phyloP scores from a whole-genome alignment of 169 alveolate genomes.

The Plasmodium coatneyi region DNA sequence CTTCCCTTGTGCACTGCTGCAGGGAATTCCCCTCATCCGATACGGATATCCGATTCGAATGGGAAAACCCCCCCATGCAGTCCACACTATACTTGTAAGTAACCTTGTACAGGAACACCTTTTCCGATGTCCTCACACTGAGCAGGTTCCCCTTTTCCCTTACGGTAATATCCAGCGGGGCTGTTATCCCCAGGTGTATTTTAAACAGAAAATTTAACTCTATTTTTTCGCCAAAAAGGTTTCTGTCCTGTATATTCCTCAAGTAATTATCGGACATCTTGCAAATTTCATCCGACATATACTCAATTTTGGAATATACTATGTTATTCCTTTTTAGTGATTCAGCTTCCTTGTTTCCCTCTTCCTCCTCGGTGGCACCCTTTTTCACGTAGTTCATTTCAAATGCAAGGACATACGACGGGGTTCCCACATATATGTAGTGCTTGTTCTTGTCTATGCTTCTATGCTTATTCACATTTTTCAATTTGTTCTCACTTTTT shows the following conservation, averaged over 20 bases:
- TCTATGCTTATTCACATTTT: slow-evolving; percentile 17
- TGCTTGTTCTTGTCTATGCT: slow-evolving; percentile 12
- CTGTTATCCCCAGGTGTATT: slow-evolving; percentile 42
- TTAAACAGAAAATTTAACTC: slow-evolving; percentile 62
- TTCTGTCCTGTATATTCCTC: not conserved
- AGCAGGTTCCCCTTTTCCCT: slow-evolving; percentile 68
- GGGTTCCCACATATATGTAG: slow-evolving; percentile 58
- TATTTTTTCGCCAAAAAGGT: slow-evolving; percentile 5
- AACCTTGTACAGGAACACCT: slow-evolving; percentile 48
- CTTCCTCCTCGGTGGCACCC: not conserved
- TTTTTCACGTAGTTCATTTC: slow-evolving; percentile 26
- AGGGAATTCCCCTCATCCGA: not conserved
- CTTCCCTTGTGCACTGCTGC: not conserved
- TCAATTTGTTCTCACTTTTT: slow-evolving; percentile 23
- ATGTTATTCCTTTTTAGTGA: slow-evolving; percentile 5
- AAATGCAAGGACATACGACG: slow-evolving; percentile 37
- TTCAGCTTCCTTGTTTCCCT: not conserved
- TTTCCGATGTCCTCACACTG: slow-evolving; percentile 59
- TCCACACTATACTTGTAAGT: slow-evolving; percentile 29
- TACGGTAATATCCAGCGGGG: slow-evolving; percentile 56
- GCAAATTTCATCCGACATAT: slow-evolving; percentile 20
- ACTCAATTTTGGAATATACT: slow-evolving; percentile 18
- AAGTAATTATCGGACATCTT: slow-evolving; percentile 13
- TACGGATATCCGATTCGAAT: not conserved
- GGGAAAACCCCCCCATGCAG: not conserved